Evolutionary conservation across 495 filamentous ascomycete species (phyloP).

Genomic region (Trichoderma orchidacearum): DNA sequence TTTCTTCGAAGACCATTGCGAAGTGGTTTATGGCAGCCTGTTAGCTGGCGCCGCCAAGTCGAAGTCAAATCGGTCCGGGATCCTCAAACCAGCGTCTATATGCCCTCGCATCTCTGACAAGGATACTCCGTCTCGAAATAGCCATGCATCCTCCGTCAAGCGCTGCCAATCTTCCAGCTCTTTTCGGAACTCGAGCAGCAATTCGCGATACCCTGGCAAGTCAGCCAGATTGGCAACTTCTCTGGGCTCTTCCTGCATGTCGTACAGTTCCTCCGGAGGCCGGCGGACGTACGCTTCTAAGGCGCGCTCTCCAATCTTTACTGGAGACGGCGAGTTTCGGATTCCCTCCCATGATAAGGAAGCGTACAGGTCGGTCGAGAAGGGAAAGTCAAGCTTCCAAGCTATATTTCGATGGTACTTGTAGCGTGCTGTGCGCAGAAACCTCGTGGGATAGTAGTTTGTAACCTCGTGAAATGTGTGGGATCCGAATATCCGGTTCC

Average conservation of each 20-base stretch:
- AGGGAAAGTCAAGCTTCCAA: constrained; percentile 31
- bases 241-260: constrained; percentile 24
- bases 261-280: constrained; percentile 27
- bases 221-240: constrained; percentile 22
- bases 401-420: constrained; percentile 37
- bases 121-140: constrained; percentile 24
- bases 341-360: constrained; percentile 29
- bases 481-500: constrained; percentile 25
- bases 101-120: constrained; percentile 14
- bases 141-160: constrained; percentile 26
- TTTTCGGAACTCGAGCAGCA: constrained; percentile 13
- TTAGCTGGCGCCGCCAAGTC: constrained; percentile 15
- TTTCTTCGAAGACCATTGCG: not conserved
- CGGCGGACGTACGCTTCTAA: constrained; percentile 26
- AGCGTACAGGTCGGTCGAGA: constrained; percentile 29
- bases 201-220: constrained; percentile 8
- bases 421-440: constrained; percentile 22
- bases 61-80: constrained; percentile 29
- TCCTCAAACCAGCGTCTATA: constrained; percentile 16
- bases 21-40: constrained; percentile 2
- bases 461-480: constrained; percentile 38
- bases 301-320: constrained; percentile 19
- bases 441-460: constrained; percentile 33
- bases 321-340: constrained; percentile 11
- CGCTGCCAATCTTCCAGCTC: constrained; percentile 24